Evolutionary conservation across 768 basidiomycete genomes (phyloP), one percentile per base, ranked within the genome.

Genomic region (Zangia roseola): DNA sequence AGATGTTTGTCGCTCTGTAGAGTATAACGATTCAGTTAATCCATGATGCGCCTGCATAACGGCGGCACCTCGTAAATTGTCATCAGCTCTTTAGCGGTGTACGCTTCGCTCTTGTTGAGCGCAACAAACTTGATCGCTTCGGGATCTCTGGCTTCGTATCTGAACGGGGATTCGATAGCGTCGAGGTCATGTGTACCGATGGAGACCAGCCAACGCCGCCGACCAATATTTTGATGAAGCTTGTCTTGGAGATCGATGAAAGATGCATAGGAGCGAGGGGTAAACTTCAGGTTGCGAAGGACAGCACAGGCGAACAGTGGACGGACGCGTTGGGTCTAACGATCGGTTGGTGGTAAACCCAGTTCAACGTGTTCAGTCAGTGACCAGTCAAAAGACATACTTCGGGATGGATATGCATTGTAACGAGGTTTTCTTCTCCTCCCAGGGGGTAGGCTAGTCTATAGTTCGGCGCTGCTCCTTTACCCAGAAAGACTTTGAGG

Each of bases 201-300:
- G 17, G 97, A 83, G 40, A 95, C 97, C 37, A 99, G 81, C 62
- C 88, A 90, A 49, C 97, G 77, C 55, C 88, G 77, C 49, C 97
- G 78, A 62, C 91, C 94, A 28, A 99, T 81, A 69, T 99, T 99
- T 63, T 94, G 89, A 65, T 99, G 97, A 42, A 99, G 77, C 70
- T 98, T 99, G 65, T 99, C 97, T 72, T 99, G 97, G n/a, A 99
- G 74, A 64, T 98, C 97, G 59, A 99, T 95, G 81, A 99, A 98
- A 53, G 91, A 94, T 21, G 88, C 89, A 65, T 98, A 98, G 33
- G 91, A 93, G 43, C 80, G 77, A 36, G 83, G 83, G 24, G 90
- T 91, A 73, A 99, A 94, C 57, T 82, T 84, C 62, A 97, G 71
- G 61, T 94, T 88, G 54, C 97, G 89, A 40, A 99, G 78, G 49